Evolutionary conservation across 2,329 filamentous ascomycete species (phyloP).

Genomic region (Colletotrichum gloeosporioides): DNA sequence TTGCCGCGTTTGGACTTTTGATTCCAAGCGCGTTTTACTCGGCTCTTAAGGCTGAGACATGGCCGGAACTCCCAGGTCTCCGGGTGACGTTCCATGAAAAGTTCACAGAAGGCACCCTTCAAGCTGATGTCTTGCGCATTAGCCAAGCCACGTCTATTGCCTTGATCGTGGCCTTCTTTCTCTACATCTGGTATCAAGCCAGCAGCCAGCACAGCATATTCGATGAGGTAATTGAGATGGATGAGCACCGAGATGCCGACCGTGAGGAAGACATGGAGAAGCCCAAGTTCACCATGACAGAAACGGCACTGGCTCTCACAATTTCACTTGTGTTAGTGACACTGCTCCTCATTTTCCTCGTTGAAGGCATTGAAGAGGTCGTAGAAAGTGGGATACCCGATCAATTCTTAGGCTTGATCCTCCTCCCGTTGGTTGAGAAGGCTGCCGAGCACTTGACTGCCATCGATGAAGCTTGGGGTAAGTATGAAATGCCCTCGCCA

Average conservation of each 20-base stretch:
- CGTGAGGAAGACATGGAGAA: slow-evolving; percentile 61
- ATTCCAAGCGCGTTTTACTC: slow-evolving; percentile 42
- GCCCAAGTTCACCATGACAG: slow-evolving; percentile 69
- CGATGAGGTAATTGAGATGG: slow-evolving; percentile 56
- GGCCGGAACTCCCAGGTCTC: slow-evolving; percentile 26
- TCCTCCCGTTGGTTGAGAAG: slow-evolving; percentile 73
- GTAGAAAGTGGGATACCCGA: slow-evolving; percentile 36
- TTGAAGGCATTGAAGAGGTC: slow-evolving; percentile 65
- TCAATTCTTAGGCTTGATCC: slow-evolving; percentile 58
- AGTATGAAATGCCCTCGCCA: slow-evolving; percentile 3
- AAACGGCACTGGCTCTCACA: slow-evolving; percentile 64
- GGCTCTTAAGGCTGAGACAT: slow-evolving; percentile 34
- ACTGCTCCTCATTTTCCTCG: slow-evolving; percentile 71
- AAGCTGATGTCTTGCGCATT: slow-evolving; percentile 58
- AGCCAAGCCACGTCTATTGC: slow-evolving; percentile 68
- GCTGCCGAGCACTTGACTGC: slow-evolving; percentile 73
- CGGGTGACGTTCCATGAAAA: slow-evolving; percentile 25
- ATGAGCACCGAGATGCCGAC: slow-evolving; percentile 62
- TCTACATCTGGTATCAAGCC: slow-evolving; percentile 67
- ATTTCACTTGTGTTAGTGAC: slow-evolving; percentile 65
- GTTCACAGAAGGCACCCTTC: slow-evolving; percentile 41
- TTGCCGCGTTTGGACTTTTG: slow-evolving; percentile 51
- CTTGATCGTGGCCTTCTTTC: slow-evolving; percentile 62
- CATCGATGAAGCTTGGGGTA: slow-evolving; percentile 70
- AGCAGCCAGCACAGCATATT: slow-evolving; percentile 69